Evolutionary conservation across 2,329 filamentous ascomycete genomes (phyloP).

Genomic region (Fusarium burgessii): DNA sequence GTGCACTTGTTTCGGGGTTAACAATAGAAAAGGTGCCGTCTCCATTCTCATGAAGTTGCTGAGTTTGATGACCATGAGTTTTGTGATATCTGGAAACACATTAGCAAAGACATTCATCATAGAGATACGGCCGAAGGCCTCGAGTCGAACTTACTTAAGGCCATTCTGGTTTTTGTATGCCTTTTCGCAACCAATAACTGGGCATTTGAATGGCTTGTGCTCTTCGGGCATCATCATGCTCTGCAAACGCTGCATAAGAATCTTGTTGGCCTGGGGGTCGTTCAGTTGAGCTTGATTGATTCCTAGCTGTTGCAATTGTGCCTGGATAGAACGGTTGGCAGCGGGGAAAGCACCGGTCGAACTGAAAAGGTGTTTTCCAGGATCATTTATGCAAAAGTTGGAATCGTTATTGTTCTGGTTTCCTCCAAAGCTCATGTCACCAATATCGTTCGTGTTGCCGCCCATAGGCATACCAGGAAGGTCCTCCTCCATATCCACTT

Average conservation of each 20-base stretch:
- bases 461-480: slow-evolving; percentile 73
- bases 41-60: slow-evolving; percentile 95
- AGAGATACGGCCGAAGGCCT: not conserved
- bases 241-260: slow-evolving; percentile 67
- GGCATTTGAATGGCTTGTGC: slow-evolving; percentile 97
- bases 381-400: slow-evolving; percentile 84
- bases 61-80: slow-evolving; percentile 93
- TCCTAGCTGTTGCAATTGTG: slow-evolving; percentile 78
- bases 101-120: slow-evolving; percentile 21
- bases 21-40: slow-evolving; percentile 99
- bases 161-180: slow-evolving; percentile 99
- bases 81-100: slow-evolving; percentile 71
- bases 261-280: slow-evolving; percentile 78
- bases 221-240: slow-evolving; percentile 83
- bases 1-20: slow-evolving; percentile 92
- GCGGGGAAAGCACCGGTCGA: slow-evolving; percentile 79
- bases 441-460: slow-evolving; percentile 64
- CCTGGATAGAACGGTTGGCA: slow-evolving; percentile 73
- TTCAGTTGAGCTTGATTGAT: slow-evolving; percentile 81
- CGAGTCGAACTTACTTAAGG: slow-evolving; percentile 77
- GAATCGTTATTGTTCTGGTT: slow-evolving; percentile 54
- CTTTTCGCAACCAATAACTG: slow-evolving; percentile 98
- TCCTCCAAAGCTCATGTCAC: slow-evolving; percentile 67
- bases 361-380: slow-evolving; percentile 92
- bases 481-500: slow-evolving; percentile 79